Evolutionary conservation across 768 basidiomycete genomes (phyloP).

Genomic region (Leccinum truebloodii): DNA sequence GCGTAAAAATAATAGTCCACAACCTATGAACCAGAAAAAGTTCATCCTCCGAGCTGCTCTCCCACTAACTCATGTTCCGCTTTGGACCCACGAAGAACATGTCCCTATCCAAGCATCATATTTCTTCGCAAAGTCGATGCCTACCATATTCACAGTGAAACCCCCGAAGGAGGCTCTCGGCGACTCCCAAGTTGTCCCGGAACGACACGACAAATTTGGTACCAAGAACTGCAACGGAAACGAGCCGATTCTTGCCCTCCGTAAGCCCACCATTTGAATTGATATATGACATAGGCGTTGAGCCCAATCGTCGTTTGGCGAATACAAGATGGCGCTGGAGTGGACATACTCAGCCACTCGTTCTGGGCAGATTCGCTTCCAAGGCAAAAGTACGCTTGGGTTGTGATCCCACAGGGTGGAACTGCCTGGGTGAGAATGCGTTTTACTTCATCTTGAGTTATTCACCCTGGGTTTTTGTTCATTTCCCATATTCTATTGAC

Average conservation of each 20-base stretch:
- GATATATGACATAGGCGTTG: not conserved
- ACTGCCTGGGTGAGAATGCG: slow-evolving; percentile 71
- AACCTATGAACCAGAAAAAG: not conserved
- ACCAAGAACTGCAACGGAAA: slow-evolving; percentile 19
- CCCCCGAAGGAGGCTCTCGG: slow-evolving; percentile 48
- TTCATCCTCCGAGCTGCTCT: slow-evolving; percentile 39
- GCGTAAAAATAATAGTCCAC: not conserved
- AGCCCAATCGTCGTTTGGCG: slow-evolving; percentile 1
- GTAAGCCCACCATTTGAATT: slow-evolving; percentile 39
- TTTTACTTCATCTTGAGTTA: not conserved
- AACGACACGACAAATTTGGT: not conserved
- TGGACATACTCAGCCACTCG: slow-evolving; percentile 54
- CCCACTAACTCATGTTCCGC: slow-evolving; percentile 45
- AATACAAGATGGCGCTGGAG: slow-evolving; percentile 82
- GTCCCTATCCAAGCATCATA: slow-evolving; percentile 56
- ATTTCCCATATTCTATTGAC: not conserved
- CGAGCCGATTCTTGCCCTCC: slow-evolving; percentile 63
- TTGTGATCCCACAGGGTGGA: slow-evolving; percentile 77
- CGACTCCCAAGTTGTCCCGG: slow-evolving; percentile 2
- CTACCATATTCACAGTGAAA: slow-evolving; percentile 57
- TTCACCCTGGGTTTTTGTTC: not conserved
- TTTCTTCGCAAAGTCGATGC: slow-evolving; percentile 53
- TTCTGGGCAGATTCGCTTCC: slow-evolving; percentile 70
- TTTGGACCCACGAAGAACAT: slow-evolving; percentile 40
- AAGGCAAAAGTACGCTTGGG: slow-evolving; percentile 63